Evolutionary conservation across 345 rosid species (phyloP).

Genomic region (Euphorbia peplus): DNA sequence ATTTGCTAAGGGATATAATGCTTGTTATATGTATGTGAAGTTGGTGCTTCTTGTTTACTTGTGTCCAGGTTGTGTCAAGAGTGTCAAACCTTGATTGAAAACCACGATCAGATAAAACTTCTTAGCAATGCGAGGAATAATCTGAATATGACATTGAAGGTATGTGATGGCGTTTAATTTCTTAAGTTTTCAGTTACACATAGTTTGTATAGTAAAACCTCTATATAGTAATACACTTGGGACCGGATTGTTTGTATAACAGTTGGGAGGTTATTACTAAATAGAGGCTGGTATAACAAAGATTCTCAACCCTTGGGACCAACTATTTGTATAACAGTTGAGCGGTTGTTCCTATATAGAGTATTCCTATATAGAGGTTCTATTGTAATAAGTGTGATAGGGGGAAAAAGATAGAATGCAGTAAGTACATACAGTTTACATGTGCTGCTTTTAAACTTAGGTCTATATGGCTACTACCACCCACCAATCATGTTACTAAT

Average conservation of each 20-base stretch:
- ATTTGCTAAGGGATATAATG: neutral
- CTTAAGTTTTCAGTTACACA: neutral
- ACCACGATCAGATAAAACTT: slow-evolving; percentile 97
- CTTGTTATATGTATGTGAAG: neutral
- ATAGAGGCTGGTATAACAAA: too few relatives aligned
- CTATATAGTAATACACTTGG: too few relatives aligned
- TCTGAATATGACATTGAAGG: slow-evolving; percentile 86
- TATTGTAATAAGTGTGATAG: too few relatives aligned
- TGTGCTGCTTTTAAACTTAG: neutral
- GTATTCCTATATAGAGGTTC: too few relatives aligned
- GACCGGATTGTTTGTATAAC: too few relatives aligned
- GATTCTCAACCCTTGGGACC: too few relatives aligned
- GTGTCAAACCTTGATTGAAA: slow-evolving; percentile 94
- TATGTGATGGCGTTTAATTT: slow-evolving; percentile 15
- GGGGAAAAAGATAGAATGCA: neutral
- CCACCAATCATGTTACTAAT: neutral
- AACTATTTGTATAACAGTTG: too few relatives aligned
- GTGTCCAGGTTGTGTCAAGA: slow-evolving; percentile 79
- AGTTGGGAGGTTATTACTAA: too few relatives aligned
- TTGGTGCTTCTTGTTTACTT: slow-evolving; percentile 5
- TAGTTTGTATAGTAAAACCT: too few relatives aligned
- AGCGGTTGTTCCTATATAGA: too few relatives aligned
- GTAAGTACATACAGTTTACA: too few relatives aligned
- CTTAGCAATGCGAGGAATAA: slow-evolving; percentile 95
- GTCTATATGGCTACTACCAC: neutral